These are phyloP conservation scores for Moniliophthora roreri DNA, from an alignment of 1,284 basidiomycete genomes.

Conservation along the genomic window DNA sequence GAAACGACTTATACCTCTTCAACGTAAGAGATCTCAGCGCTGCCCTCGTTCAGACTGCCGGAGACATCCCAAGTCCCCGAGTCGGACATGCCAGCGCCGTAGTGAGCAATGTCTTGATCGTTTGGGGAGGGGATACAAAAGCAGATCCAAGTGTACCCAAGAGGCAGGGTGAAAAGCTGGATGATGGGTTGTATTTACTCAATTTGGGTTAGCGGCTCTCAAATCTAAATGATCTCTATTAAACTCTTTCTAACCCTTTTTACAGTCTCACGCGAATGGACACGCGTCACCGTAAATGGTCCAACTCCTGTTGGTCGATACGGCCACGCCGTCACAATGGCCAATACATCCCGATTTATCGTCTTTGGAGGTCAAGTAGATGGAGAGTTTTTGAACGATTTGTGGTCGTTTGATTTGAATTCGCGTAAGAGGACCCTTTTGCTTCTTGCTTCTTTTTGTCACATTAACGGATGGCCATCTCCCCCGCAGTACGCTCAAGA, in stretches of 20 bases:
- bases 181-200: conserved; percentile 93
- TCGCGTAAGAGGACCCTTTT: conserved; percentile 61
- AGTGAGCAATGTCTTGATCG: conserved; percentile 93
- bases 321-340: conserved; percentile 94
- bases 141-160: conserved; percentile 58
- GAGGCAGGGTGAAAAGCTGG: conserved; percentile 76
- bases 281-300: conserved; percentile 77
- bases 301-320: conserved; percentile 87
- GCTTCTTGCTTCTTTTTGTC: conserved; percentile 9
- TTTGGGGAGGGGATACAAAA: conserved; percentile 98
- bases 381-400: conserved; percentile 91
- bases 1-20: conserved; percentile 94
- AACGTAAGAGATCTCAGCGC: conserved; percentile 79
- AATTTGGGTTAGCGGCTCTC: conserved; percentile 76
- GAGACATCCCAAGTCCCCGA: conserved; percentile 86
- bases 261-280: conserved; percentile 91
- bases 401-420: conserved; percentile 97
- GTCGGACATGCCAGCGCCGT: conserved; percentile 97
- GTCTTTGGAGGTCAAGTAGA: conserved; percentile 98
- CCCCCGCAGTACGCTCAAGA: conserved; percentile 60
- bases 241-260: conserved; percentile 4
- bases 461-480: conserved; percentile 8
- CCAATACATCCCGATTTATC: conserved; percentile 83
- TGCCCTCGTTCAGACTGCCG: conserved; percentile 82
- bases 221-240: conserved; percentile 8